Base-by-base conservation (phyloP, 192 early-diverging fungal species). In the Coemansia sp. region DNA sequence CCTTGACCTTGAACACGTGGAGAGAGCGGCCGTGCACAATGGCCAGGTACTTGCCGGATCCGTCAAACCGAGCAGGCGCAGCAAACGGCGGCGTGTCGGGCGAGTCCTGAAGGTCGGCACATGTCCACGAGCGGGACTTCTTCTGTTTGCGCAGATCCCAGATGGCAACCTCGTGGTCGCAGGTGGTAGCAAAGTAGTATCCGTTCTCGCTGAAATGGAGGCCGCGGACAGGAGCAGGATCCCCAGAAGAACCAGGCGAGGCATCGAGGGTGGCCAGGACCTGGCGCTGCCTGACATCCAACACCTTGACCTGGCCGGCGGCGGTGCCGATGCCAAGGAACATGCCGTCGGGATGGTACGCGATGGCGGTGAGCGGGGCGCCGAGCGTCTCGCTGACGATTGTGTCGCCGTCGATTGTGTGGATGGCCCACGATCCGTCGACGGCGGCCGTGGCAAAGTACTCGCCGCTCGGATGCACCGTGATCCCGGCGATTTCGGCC, bases 111-210 rank as follows among this genome's bases (percentile, higher is more conserved):
- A 77, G 13, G 17, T 83, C 81, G 0, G 44, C n/a, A 4, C 63
- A 40, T 0, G 44, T 17, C 75, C 75, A 77, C 19, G 59, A 39
- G 7, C 83, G 81, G 0, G 72, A 75, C 8, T 85, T 85, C 51
- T 84, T 84, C 44, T 95, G 84, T 49, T 96, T 99, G 67, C 97
- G 87, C 61, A 99, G 85, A 85, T 99, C 96, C 97, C 97, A 99
- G 56, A 97, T 74, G 59, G 89, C 89, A 6, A 95, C 93, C 19
- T 89, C 65, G n/a, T 86, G 79, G 44, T 87, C 87, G 61, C 88
- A 86, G 0, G 88, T 85, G 25, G 95, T 90, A 12, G 92, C 95
- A 69, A 99, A 86, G 69, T 92, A 85, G 76, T 97, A 98, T 43
- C 97, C 97, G 76, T 97, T 97, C 64, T 97, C 95, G 54, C 90